Evolutionary conservation across 768 basidiomycete species (phyloP), one percentile per base, ranked within the genome.

Genomic region (Tulasnella sp.): DNA sequence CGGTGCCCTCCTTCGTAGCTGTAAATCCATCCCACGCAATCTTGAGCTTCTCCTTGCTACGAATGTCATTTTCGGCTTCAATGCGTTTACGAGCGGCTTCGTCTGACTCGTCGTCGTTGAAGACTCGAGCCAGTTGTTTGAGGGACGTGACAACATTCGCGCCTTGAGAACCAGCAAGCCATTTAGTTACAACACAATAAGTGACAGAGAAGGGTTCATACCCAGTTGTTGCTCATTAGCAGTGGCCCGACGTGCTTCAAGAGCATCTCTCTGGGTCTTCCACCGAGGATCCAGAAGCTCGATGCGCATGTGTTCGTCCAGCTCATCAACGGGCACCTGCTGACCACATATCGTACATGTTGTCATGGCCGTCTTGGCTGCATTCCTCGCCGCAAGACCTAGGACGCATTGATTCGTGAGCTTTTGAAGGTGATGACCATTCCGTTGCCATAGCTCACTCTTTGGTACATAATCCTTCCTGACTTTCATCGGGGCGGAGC

Each of bases 11-110:
- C 73, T 93, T 97, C 45, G 91, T 87, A 45, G 91, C 87, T 1
- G 93, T 93, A 71, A 98, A 93, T 66, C 96, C 96, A 72, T 98
- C 96, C 96, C 96, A 99, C 50, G 97, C 89, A 64, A 90, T 87
- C 69, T 88, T 92, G 72, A 98, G 96, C 69, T 84, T 81, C 70
- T 94, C 93, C 69, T 82, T 86, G 63, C 91, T 77, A 67, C 80
- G 80, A 62, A 84, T 81, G 56, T 81, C 77, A 66, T 92, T 88
- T 62, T 86, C 85, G 52, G 91, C 91, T 63, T 96, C 93, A 65
- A 92, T 87, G 49, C 77, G 78, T 72, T 84, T 87, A 62, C 92
- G 80, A 60, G 84, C 78, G 46, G 45, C 56, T 24, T 48, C 56
- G 31, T 59, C 56, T 30, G 56, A 5, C 64, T 93, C 92, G 67